A percentile compares a stretch with the other conserved stretches of the same genome.
These are phyloP conservation scores for Schoenoplectus triqueter DNA, from an alignment of 202 grass and related monocot species.

Conservation along the genomic window DNA sequence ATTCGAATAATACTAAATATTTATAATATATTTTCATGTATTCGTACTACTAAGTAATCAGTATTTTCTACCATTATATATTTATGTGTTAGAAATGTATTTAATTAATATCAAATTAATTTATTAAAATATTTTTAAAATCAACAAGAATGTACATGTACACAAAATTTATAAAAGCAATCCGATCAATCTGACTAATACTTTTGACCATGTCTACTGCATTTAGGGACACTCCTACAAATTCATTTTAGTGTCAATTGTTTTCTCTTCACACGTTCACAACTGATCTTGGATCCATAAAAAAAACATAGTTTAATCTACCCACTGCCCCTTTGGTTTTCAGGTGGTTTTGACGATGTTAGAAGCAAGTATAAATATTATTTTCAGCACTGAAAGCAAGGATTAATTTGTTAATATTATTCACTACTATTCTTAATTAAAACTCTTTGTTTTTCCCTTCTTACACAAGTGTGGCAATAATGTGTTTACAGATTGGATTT, in stretches of 20 bases:
- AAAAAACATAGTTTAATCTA: slow-evolving; percentile 19
- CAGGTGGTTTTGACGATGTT: slow-evolving; percentile 42
- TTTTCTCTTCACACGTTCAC: slow-evolving; percentile 32
- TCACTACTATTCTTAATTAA: background rate
- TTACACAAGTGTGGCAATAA: background rate
- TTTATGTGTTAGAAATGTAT: too few relatives aligned
- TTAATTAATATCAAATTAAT: too few relatives aligned
- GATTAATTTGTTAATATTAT: slow-evolving; percentile 24
- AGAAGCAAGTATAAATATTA: slow-evolving; percentile 33
- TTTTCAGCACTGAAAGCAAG: slow-evolving; percentile 34
- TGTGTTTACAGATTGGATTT: slow-evolving; percentile 14
- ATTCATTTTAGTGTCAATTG: background rate
- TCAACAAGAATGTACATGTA: too few relatives aligned
- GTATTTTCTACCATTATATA: too few relatives aligned
- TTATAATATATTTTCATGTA: too few relatives aligned
- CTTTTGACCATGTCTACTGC: background rate
- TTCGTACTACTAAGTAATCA: too few relatives aligned
- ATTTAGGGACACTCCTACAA: background rate
- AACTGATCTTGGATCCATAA: slow-evolving; percentile 34
- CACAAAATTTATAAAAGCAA: too few relatives aligned
- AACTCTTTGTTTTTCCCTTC: background rate
- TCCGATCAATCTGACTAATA: too few relatives aligned
- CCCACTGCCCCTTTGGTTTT: slow-evolving; percentile 21
- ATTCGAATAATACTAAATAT: too few relatives aligned
- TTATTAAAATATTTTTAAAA: too few relatives aligned